These are phyloP conservation scores for Moesziomyces parantarcticus DNA, from an alignment of 1,284 basidiomycete genomes.

Conservation along the genomic window DNA sequence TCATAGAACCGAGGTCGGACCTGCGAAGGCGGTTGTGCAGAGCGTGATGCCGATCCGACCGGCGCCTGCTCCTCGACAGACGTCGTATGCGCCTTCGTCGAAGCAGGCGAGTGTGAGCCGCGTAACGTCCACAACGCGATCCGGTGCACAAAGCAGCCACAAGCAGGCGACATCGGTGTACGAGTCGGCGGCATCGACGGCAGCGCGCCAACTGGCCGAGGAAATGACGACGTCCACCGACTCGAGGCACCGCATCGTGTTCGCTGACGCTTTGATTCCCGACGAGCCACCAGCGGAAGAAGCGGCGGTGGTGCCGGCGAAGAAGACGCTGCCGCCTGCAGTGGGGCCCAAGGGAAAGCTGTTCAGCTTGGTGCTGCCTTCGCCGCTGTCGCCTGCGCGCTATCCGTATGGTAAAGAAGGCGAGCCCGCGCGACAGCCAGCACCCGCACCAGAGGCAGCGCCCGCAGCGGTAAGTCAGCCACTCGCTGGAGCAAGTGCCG, in stretches of 20 bases:
- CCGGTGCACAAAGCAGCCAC: background rate
- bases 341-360: slow-evolving; percentile 46
- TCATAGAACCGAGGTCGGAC: no score
- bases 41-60: background rate
- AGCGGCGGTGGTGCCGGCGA: background rate
- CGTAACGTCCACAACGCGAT: slow-evolving; percentile 9
- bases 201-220: background rate
- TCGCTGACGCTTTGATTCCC: slow-evolving; percentile 20
- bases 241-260: slow-evolving; percentile 25
- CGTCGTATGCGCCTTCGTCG: slow-evolving; percentile 13
- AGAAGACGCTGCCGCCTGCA: slow-evolving; percentile 17
- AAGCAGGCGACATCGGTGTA: background rate
- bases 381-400: slow-evolving; percentile 38
- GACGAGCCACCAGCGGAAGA: background rate
- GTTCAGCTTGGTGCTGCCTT: slow-evolving; percentile 39
- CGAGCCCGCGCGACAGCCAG: background rate
- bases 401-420: slow-evolving; percentile 49
- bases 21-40: background rate
- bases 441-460: background rate
- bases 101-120: slow-evolving; percentile 14
- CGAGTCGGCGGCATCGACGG: background rate
- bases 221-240: slow-evolving; percentile 5
- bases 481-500: background rate
- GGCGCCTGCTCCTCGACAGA: slow-evolving; percentile 3
- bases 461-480: background rate